Base-by-base conservation (phyloP, 345 rosid species). In the Lepidium didymum region DNA sequence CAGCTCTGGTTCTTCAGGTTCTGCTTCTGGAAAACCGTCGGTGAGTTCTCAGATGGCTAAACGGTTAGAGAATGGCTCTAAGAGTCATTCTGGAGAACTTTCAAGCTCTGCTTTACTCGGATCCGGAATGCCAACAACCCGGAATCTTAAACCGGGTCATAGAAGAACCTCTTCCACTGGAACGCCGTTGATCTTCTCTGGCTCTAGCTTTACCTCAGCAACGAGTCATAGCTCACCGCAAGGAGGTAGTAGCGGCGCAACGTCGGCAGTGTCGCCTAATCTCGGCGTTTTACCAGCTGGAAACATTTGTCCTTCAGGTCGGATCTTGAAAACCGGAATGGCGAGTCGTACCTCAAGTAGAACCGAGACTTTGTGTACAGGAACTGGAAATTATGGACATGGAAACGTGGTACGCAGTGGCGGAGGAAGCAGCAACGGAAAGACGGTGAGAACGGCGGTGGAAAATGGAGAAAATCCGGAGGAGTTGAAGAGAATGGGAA, bases 301-400 rank as follows among this genome's bases (percentile, higher is more conserved):
- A 10, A 93, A 93, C 80, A 93, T 93, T 14, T 93, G 94, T 37
- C 97, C 92, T 0, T 88, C 98, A 4, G 98, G 98, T 8, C 84
- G 82, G 82, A 90, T 93, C 86, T 81, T 78, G 38, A 90, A 87
- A 75, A 75, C 88, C 19, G 82, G 76, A 56, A 80, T 83, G 67
- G 72, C 81, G 60, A 36, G 51, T 61, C 87, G 95, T 64, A 74
- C 62, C 15, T 70, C 86, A 6, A 80, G 60, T 62, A 74, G 81
- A 62, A 54, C 91, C 6, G 92, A 87, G 35, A 86, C 82, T 36
- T 76, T 93, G 56, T 88, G 92, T 15, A 81, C 82, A 4, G 89
- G 97, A 6, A 83, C 87, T 2, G 98, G 92, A 10, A 83, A 91
- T 64, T 93, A 93, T 66, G 98, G 98, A 6, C 97, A 87, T 55